phyloP scores from a whole-genome alignment of 208 protist genomes.

The Crithidia fasciculata region DNA sequence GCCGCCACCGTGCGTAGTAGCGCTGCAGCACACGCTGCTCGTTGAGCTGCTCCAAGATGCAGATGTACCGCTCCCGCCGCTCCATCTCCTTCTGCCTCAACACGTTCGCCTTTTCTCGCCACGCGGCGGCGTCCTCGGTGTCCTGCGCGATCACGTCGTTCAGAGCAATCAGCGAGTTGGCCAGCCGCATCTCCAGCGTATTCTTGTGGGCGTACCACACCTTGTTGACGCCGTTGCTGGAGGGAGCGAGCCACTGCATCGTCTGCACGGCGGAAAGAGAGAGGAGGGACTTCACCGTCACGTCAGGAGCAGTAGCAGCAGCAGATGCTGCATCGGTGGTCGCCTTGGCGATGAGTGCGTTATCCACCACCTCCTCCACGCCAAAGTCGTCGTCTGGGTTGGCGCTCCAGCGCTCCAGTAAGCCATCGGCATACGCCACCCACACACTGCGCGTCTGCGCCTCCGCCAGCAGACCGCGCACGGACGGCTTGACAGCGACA shows the following conservation, averaged over 20 bases:
- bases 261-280: conserved; percentile 70
- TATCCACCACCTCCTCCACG: conserved; percentile 77
- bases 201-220: conserved; percentile 88
- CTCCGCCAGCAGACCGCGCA: conserved; percentile 65
- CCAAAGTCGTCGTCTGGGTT: conserved; percentile 87
- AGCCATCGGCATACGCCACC: conserved; percentile 78
- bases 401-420: conserved; percentile 87
- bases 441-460: conserved; percentile 66
- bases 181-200: conserved; percentile 64
- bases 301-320: conserved; percentile 1
- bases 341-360: conserved; percentile 26
- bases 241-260: conserved; percentile 78
- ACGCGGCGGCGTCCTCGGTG: conserved; percentile 67
- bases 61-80: conserved; percentile 63
- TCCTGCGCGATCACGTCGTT: conserved; percentile 77
- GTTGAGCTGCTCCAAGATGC: conserved; percentile 63
- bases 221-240: conserved; percentile 89
- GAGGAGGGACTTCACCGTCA: conserved; percentile 41
- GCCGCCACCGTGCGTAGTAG: conserved; percentile 68
- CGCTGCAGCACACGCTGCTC: conserved; percentile 60
- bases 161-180: conserved; percentile 53
- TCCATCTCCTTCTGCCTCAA: conserved; percentile 66
- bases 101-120: conserved; percentile 55
- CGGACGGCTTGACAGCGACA: conserved; percentile 58
- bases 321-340: not conserved